Conservation (phyloP, 2,329 filamentous ascomycete species). For the Monilinia fructigena region DNA sequence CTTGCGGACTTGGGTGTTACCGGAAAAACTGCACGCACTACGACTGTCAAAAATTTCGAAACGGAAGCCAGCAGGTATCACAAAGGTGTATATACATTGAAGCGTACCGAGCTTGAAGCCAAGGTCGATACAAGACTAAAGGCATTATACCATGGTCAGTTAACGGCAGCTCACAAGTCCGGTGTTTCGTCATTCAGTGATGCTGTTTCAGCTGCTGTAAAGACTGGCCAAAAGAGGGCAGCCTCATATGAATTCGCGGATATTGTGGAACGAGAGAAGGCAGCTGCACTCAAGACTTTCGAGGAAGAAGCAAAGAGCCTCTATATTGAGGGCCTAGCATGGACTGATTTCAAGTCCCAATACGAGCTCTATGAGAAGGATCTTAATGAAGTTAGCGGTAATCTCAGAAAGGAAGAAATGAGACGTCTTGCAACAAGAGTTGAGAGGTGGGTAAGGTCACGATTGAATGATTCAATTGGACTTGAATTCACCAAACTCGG, state of each 20-base stretch:
- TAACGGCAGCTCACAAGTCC: conserved; percentile 83
- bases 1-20: conserved; percentile 71
- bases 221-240: conserved; percentile 88
- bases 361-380: conserved; percentile 82
- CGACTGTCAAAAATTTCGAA: conserved; percentile 81
- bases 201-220: conserved; percentile 81
- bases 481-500: conserved; percentile 96
- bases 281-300: conserved; percentile 71
- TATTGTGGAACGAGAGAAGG: conserved; percentile 83
- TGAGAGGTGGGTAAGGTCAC: conserved; percentile 89
- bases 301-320: conserved; percentile 72
- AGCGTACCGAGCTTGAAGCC: conserved; percentile 77
- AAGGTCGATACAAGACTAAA: conserved; percentile 91
- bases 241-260: conserved; percentile 91
- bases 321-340: conserved; percentile 74
- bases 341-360: conserved; percentile 85
- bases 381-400: conserved; percentile 80
- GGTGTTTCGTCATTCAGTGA: conserved; percentile 84
- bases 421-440: conserved; percentile 84
- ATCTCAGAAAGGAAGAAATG: conserved; percentile 93
- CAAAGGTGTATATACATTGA: conserved; percentile 88
- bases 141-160: conserved; percentile 81
- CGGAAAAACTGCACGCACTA: conserved; percentile 69
- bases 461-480: conserved; percentile 82
- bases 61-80: conserved; percentile 90